Base-by-base conservation (phyloP, 805 yeast genomes). In the Metschnikowia cerradonensis region DNA sequence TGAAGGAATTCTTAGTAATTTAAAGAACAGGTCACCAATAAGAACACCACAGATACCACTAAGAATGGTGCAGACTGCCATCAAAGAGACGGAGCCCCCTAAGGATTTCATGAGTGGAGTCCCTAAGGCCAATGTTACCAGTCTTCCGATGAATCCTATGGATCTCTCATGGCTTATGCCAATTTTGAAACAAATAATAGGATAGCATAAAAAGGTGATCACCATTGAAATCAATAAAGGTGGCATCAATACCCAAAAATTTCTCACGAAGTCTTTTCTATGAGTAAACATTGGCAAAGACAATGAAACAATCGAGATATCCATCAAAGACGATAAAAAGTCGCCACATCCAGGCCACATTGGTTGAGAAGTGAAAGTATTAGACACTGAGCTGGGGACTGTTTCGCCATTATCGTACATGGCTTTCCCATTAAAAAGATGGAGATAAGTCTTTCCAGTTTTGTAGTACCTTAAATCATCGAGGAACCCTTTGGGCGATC, bases 281-380 rank as follows among this genome's bases (percentile, higher is more conserved):
- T 86, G 87, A 7, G 86, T 79, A 65, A 78, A 88, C 89, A 88
- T 85, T 3, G 96, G 90, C 46, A 88, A 67, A 20, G 91, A 79
- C 40, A 88, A 71, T 1, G 92, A 80, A 0, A 86, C 90, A 65
- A 88, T 88, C 1, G 90, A 80, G 7, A 86, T 77, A 60, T 87
- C 94, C 86, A 88, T 83, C 56, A 87, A 65, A 0, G 90, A 78
- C 5, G 83, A 64, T 37, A 88, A 73, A 15, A 88, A 72, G 61
- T 88, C 95, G 2, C 96, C 96, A 13, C 91, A 88, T 0, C 96
- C 96, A 0, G 95, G 94, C 78, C 81, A 77, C 19, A 66, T 62
- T 1, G 76, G 73, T 2, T 70, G 65, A 3, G 66, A 60, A 0
- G 77, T 70, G 37, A 51, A 60, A 10, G 17, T 23, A 2, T 32